A percentile compares a stretch with the other conserved stretches of the same genome.
phyloP scores from a whole-genome alignment of 163 green algal genomes.

The Scenedesmus sp. region DNA sequence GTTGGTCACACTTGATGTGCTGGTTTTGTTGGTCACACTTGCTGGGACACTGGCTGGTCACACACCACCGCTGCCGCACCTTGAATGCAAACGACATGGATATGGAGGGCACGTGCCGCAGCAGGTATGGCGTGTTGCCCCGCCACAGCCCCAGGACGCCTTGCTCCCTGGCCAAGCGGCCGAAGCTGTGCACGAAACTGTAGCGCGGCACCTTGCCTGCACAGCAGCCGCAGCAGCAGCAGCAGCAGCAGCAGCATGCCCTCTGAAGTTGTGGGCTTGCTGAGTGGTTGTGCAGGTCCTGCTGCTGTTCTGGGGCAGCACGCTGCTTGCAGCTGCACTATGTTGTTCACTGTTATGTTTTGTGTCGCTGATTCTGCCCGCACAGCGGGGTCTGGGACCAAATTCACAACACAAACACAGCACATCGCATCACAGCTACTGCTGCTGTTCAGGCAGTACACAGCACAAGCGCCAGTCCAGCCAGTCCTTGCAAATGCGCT shows the following conservation, averaged over 20 bases:
- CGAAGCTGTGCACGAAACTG: slow-evolving; percentile 49
- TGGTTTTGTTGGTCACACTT: too few species aligned
- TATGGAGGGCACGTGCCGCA: slow-evolving; percentile 65
- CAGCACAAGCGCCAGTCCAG: background rate
- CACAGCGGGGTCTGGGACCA: background rate
- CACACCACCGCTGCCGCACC: slow-evolving; percentile 16
- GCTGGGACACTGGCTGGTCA: background rate
- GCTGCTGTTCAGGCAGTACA: background rate
- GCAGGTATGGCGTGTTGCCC: slow-evolving; percentile 55
- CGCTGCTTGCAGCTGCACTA: background rate
- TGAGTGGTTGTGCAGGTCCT: background rate
- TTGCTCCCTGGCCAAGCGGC: slow-evolving; percentile 42
- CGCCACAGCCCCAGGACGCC: slow-evolving; percentile 49
- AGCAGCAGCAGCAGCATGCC: background rate
- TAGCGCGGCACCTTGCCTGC: slow-evolving; percentile 53
- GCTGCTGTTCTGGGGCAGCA: too few species aligned
- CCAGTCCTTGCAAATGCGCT: background rate
- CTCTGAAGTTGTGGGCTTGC: background rate
- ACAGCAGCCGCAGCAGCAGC: background rate
- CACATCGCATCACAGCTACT: too few species aligned
- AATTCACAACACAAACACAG: too few species aligned
- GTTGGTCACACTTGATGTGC: too few species aligned
- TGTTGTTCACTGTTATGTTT: too few species aligned
- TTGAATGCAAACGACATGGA: slow-evolving; percentile 70
- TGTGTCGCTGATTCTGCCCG: too few species aligned